Base-by-base conservation (phyloP, 73 alveolate genomes). In the Stentor roeselii region DNA sequence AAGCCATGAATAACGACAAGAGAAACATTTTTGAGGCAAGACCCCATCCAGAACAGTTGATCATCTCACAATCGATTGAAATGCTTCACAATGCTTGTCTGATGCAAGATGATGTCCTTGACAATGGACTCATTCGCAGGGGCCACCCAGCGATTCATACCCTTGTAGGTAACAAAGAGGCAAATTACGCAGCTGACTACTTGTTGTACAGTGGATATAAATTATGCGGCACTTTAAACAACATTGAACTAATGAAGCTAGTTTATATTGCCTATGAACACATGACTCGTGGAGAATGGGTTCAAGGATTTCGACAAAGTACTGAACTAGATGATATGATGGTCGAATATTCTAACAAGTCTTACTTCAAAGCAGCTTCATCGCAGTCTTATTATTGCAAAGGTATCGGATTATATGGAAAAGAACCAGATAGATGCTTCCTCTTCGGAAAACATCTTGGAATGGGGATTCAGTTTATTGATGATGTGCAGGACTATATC, bases 361-460 rank as follows among this genome's bases (percentile, higher is more conserved):
- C 75, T 1, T 76, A 76, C 39, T 76, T 39, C 59, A 76, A 76
- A 38, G 39, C 84, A 21, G 84, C 84, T 2, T 39, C 75, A 3
- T 35, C 39, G 37, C 32, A 36, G 14, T 78, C 84, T 1, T 32
- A 76, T 76, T 27, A 67, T 36, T 76, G 84, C 67, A 76, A 76
- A 35, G 84, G 84, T 15, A 41, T 76, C 39, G 84, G 84, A 38
- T 27, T 27, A 36, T 41, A 27, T 76, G 78, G 36, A 6, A 30
- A 21, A 2, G 15, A 76, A 14, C 39, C 34, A 14, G 84, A 76
- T 21, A 40, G 39, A 2, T 76, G 84, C 67, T 76, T 76, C 39
- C 82, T 36, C 82, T 41, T 76, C n/a, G 84, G 84, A 39, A 76
- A 76, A 41, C 60, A 76, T 41, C 39, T 76, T 36, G 84, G 84